These are phyloP conservation scores for Wickerhamomyces pijperi DNA, from an alignment of 805 yeast genomes.

Conservation along the genomic window DNA sequence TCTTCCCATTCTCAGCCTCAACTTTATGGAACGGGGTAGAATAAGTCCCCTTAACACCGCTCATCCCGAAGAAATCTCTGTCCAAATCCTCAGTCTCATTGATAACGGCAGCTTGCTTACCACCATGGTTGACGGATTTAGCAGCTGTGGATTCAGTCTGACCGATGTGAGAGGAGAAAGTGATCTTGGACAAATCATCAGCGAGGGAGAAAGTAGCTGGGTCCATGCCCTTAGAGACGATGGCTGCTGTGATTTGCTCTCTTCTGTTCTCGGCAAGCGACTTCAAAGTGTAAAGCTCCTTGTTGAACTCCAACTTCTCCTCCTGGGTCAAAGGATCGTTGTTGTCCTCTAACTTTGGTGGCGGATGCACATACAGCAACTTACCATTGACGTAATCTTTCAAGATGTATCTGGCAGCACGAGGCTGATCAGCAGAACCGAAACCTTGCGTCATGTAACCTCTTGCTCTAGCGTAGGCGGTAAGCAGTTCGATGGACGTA, in stretches of 20 bases:
- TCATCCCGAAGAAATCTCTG: conserved; percentile 71
- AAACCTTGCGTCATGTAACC: conserved; percentile 97
- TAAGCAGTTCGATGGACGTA: conserved; percentile 78
- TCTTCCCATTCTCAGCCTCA: conserved; percentile 17
- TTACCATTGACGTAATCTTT: conserved; percentile 95
- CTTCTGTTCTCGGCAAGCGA: conserved; percentile 63
- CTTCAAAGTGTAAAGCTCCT: conserved; percentile 56
- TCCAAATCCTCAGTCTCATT: conserved; percentile 80
- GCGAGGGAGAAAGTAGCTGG: conserved; percentile 52
- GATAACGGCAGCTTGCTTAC: conserved; percentile 68
- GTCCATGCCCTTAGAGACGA: conserved; percentile 43
- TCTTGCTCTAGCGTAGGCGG: conserved; percentile 91
- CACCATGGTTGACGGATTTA: conserved; percentile 58
- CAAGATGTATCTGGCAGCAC: conserved; percentile 85
- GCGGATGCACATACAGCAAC: conserved; percentile 75
- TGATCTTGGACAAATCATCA: conserved; percentile 56
- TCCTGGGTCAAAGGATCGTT: conserved; percentile 33
- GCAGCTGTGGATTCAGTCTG: conserved; percentile 33
- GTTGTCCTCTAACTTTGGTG: conserved; percentile 56
- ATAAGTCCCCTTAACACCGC: conserved; percentile 48
- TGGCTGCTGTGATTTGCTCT: conserved; percentile 58
- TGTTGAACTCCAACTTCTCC: conserved; percentile 57
- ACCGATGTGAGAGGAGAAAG: conserved; percentile 71
- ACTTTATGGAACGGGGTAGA: conserved; percentile 65
- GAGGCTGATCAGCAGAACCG: conserved; percentile 91